Evolutionary conservation across 257 asterid species (phyloP).

Genomic region (Eustoma russellianum): DNA sequence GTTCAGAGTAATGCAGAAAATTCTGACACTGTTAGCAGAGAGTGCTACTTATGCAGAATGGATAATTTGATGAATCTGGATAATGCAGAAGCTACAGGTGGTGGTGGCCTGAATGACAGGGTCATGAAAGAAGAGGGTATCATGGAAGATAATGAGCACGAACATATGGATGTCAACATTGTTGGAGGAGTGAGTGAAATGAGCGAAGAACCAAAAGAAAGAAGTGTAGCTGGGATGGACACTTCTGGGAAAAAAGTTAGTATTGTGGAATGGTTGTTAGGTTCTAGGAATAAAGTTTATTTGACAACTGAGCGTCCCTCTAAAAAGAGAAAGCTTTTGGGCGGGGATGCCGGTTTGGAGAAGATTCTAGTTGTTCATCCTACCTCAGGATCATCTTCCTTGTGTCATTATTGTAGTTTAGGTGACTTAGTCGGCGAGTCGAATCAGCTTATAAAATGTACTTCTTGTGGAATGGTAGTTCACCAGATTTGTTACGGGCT

Average conservation of each 20-base stretch:
- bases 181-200: conserved; percentile 21
- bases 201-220: conserved; percentile 9
- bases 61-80: not conserved
- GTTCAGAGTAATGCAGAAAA: conserved; percentile 18
- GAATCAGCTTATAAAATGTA: conserved; percentile 63
- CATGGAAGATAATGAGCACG: conserved; percentile 20
- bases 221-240: conserved; percentile 23
- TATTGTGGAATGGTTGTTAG: conserved; percentile 94
- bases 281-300: conserved; percentile 76
- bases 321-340: conserved; percentile 83
- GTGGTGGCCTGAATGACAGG: conserved; percentile 14
- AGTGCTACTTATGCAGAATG: conserved; percentile 3
- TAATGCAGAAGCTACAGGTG: conserved; percentile 15
- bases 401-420: conserved; percentile 79
- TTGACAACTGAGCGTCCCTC: conserved; percentile 81
- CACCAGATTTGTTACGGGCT: conserved; percentile 98
- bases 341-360: conserved; percentile 86
- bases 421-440: conserved; percentile 53
- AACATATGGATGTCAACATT: conserved; percentile 44
- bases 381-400: conserved; percentile 59
- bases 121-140: conserved; percentile 20
- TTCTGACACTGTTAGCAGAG: conserved; percentile 1
- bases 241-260: conserved; percentile 23
- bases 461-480: conserved; percentile 68
- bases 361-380: conserved; percentile 73